Percentiles rank a stretch among this genome's conserved stretches.
Conservation (phyloP, 2,329 filamentous ascomycete species). For the Fusarium sp. region DNA sequence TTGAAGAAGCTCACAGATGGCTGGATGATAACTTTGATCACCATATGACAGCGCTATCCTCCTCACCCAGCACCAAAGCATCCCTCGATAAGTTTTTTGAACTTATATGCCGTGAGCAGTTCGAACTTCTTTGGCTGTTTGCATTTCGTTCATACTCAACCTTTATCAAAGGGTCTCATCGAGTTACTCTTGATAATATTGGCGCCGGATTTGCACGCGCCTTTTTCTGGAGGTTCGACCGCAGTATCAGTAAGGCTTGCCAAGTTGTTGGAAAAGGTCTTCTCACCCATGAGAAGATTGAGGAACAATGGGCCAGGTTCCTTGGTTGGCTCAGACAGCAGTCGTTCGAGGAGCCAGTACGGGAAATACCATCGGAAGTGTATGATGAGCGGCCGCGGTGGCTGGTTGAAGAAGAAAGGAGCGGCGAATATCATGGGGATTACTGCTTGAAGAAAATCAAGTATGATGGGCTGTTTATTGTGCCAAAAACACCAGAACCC, state of each 20-base stretch:
- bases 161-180: too few species aligned
- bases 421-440: rapidly evolving
- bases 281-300: not conserved
- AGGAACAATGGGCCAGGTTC: not conserved
- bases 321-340: not conserved
- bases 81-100: rapidly evolving
- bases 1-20: rapidly evolving
- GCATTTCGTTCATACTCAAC: not conserved
- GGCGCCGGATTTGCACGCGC: not conserved
- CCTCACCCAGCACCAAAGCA: rapidly evolving
- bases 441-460: not conserved
- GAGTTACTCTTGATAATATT: not conserved
- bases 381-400: rapidly evolving
- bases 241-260: not conserved
- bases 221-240: not conserved
- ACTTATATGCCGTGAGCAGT: not conserved
- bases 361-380: not conserved
- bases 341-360: rapidly evolving
- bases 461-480: not conserved
- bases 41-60: rapidly evolving
- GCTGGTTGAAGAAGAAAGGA: rapidly evolving
- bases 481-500: not conserved
- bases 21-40: not conserved
- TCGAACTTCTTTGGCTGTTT: not conserved
- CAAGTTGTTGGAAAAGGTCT: rapidly evolving